Evolutionary conservation across 2,329 filamentous ascomycete species (phyloP).

Genomic region (Falciphora oryzae): DNA sequence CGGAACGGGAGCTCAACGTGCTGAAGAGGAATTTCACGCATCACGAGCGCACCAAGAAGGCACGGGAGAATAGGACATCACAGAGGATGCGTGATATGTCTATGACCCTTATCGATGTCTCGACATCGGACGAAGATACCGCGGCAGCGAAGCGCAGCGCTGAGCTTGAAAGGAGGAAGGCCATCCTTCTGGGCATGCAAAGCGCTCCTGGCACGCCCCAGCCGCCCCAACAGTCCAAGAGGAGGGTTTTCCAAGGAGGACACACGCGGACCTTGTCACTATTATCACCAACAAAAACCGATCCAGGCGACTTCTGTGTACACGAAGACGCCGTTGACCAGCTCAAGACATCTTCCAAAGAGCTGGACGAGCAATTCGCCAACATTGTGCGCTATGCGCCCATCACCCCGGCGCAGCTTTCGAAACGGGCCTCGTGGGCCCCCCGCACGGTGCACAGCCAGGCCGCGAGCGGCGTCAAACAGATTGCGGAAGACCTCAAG

Average conservation of each 20-base stretch:
- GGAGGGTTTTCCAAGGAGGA: slow-evolving; percentile 63
- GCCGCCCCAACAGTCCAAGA: slow-evolving; percentile 32
- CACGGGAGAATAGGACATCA: slow-evolving; percentile 58
- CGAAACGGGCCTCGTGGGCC: slow-evolving; percentile 56
- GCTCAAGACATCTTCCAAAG: slow-evolving; percentile 31
- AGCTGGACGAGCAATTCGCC: slow-evolving; percentile 23
- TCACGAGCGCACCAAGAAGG: slow-evolving; percentile 72
- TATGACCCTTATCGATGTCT: slow-evolving; percentile 8
- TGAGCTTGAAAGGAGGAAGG: slow-evolving; percentile 70
- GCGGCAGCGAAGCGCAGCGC: slow-evolving; percentile 35
- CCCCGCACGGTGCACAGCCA: slow-evolving; percentile 42
- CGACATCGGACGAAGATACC: slow-evolving; percentile 8
- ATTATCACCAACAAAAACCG: slow-evolving; percentile 60
- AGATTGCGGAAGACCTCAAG: slow-evolving; percentile 84
- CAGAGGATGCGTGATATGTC: slow-evolving; percentile 49
- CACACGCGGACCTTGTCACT: slow-evolving; percentile 68
- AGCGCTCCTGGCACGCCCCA: slow-evolving; percentile 31
- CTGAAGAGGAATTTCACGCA: slow-evolving; percentile 81
- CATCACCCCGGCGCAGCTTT: slow-evolving; percentile 31
- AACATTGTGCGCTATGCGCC: slow-evolving; percentile 24
- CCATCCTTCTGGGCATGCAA: slow-evolving; percentile 50
- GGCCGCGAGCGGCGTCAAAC: slow-evolving; percentile 47
- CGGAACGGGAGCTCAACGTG: slow-evolving; percentile 67
- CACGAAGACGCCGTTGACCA: slow-evolving; percentile 38
- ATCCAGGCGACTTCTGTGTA: slow-evolving; percentile 32